Evolutionary conservation across 257 asterid species (phyloP).

Genomic region (Leonotis leonurus): DNA sequence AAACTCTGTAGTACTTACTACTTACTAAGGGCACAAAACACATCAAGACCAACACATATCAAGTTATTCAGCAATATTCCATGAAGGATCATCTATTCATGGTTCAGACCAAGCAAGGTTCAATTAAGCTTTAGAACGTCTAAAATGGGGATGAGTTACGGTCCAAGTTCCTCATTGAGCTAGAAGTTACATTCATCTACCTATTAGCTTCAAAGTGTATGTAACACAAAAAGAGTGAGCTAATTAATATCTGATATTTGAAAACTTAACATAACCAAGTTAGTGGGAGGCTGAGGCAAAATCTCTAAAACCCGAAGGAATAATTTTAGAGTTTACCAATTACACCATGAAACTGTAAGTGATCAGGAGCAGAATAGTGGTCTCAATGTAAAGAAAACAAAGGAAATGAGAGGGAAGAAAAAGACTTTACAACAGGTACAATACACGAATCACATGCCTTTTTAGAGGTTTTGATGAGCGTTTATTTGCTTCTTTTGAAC

Average conservation of each 20-base stretch:
- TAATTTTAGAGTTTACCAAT: conserved; percentile 1
- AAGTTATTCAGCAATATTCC: conserved; percentile 2
- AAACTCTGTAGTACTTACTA: not conserved
- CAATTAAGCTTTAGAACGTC: not conserved
- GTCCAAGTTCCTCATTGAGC: not conserved
- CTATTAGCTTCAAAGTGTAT: conserved; percentile 2
- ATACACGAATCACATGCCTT: conserved; percentile 22
- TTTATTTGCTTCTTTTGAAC: conserved; percentile 30
- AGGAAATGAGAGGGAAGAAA: conserved; percentile 6
- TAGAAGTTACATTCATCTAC: no score
- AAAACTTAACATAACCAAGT: not conserved
- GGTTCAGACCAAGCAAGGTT: conserved; percentile 6
- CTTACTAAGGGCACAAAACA: not conserved
- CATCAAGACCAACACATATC: not conserved
- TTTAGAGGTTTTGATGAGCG: conserved; percentile 41
- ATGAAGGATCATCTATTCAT: not conserved
- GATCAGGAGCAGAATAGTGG: not conserved
- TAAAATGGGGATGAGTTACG: not conserved
- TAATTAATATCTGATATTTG: not conserved
- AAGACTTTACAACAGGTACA: conserved; percentile 17
- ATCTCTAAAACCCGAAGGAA: not conserved
- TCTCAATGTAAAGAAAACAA: conserved; percentile 7
- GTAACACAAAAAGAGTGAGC: not conserved
- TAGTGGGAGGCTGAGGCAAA: not conserved
- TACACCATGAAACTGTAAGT: conserved; percentile 4